Evolutionary conservation across 768 basidiomycete species (phyloP).

Genomic region (Lyophyllum semitale): DNA sequence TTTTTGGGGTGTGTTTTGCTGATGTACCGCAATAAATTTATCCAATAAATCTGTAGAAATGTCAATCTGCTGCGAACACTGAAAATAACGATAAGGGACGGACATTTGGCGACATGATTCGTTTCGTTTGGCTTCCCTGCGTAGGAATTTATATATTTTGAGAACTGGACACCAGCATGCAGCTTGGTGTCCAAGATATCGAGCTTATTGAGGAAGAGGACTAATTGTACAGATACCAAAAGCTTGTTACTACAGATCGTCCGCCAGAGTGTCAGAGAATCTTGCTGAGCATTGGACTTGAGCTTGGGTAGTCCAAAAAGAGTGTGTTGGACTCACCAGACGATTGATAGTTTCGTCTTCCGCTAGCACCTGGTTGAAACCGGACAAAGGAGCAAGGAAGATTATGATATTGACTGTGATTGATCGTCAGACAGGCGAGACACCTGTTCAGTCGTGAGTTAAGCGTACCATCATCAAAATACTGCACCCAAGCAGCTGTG

Average conservation of each 20-base stretch:
- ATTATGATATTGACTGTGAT: conserved; percentile 60
- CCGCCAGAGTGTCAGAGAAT: conserved; percentile 62
- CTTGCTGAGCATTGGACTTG: conserved; percentile 36
- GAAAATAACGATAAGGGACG: conserved; percentile 21
- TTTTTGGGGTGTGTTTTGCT: conserved; percentile 46
- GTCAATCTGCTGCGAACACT: neutral
- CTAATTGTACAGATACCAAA: conserved; percentile 52
- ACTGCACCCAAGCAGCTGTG: conserved; percentile 68
- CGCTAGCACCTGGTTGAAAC: conserved; percentile 62
- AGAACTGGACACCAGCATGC: conserved; percentile 50
- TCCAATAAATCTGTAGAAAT: conserved; percentile 46
- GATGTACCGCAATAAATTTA: conserved; percentile 51
- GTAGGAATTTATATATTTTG: conserved; percentile 58
- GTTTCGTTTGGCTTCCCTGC: conserved; percentile 51
- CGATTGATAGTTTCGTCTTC: conserved; percentile 63
- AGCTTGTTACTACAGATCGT: conserved; percentile 59
- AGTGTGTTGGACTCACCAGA: conserved; percentile 41
- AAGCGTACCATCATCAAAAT: conserved; percentile 62
- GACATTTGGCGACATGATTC: conserved; percentile 56
- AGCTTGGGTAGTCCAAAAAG: neutral
- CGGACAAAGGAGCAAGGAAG: conserved; percentile 66
- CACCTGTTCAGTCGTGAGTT: neutral
- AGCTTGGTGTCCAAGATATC: conserved; percentile 62
- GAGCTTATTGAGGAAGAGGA: conserved; percentile 64
- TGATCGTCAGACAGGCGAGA: neutral